Conservation (phyloP, 345 rosid species). For the Populus alba region DNA sequence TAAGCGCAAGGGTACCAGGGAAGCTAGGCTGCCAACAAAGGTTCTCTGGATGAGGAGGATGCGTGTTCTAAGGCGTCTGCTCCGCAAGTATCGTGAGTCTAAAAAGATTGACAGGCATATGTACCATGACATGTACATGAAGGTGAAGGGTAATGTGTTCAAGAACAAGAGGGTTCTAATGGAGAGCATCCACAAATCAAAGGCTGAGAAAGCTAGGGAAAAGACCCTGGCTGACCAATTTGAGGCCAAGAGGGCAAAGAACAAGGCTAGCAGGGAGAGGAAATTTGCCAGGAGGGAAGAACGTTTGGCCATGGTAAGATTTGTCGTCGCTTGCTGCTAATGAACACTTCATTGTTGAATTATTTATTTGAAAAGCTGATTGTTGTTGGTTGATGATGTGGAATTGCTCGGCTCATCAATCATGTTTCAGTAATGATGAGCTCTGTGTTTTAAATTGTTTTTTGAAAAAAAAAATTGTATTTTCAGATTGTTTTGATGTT, state of each 20-base stretch:
- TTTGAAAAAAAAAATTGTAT: too few relatives aligned
- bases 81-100: conserved; percentile 78
- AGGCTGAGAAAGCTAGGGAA: conserved; percentile 98
- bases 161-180: conserved; percentile 95
- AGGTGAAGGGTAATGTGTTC: conserved; percentile 89
- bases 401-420: not conserved
- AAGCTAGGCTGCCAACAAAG: conserved; percentile 95
- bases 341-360: not conserved
- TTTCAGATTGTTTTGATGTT: too few relatives aligned
- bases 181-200: conserved; percentile 94
- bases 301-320: conserved; percentile 72
- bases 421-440: too few relatives aligned
- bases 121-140: conserved; percentile 99
- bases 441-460: too few relatives aligned
- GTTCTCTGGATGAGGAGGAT: conserved; percentile 95
- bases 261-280: conserved; percentile 96
- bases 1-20: conserved; percentile 93
- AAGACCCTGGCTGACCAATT: conserved; percentile 89
- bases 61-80: conserved; percentile 88
- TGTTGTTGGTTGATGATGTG: not conserved
- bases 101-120: conserved; percentile 97
- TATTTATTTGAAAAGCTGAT: not conserved
- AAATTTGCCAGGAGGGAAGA: conserved; percentile 85
- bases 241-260: conserved; percentile 94
- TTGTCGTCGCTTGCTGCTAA: not conserved